A percentile compares a stretch with the other conserved stretches of the same genome.
phyloP scores from a whole-genome alignment of 202 grass and related monocot genomes.

The Schoenoplectus tabernaemontani region DNA sequence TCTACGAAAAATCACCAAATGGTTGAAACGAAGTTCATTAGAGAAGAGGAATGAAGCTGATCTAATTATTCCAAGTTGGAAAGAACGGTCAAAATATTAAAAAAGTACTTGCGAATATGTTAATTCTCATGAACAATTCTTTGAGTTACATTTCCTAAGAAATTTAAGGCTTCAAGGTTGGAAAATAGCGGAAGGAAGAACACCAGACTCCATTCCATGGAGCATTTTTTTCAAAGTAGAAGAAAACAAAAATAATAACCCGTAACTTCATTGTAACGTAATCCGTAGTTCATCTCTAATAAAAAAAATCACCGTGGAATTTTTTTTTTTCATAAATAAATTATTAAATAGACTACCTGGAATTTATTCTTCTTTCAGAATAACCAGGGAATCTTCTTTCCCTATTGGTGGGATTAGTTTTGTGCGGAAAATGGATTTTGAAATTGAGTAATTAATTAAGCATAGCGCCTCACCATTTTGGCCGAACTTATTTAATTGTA shows the following conservation, averaged over 20 bases:
- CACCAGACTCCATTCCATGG: neutral
- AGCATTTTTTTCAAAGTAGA: too few relatives aligned
- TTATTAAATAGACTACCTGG: neutral
- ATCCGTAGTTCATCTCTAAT: neutral
- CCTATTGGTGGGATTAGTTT: neutral
- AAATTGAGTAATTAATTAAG: too few relatives aligned
- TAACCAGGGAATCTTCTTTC: neutral
- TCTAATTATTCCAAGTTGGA: neutral
- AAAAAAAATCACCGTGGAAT: too few relatives aligned
- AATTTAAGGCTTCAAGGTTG: neutral
- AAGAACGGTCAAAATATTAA: neutral
- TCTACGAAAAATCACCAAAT: too few relatives aligned
- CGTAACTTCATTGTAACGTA: too few relatives aligned
- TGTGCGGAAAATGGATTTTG: neutral
- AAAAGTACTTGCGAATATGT: neutral
- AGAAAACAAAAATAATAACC: too few relatives aligned
- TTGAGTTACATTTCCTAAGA: neutral
- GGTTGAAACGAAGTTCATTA: neutral
- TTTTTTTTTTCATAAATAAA: neutral
- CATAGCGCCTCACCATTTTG: too few relatives aligned
- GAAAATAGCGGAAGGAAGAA: neutral
- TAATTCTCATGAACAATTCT: neutral
- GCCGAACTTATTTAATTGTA: too few relatives aligned
- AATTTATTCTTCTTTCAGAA: neutral
- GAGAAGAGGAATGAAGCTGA: neutral